A percentile compares a stretch with the other conserved stretches of the same genome.
These are phyloP conservation scores for Talaromyces sp. DNA, from an alignment of 2,329 filamentous ascomycete species.

Conservation along the genomic window DNA sequence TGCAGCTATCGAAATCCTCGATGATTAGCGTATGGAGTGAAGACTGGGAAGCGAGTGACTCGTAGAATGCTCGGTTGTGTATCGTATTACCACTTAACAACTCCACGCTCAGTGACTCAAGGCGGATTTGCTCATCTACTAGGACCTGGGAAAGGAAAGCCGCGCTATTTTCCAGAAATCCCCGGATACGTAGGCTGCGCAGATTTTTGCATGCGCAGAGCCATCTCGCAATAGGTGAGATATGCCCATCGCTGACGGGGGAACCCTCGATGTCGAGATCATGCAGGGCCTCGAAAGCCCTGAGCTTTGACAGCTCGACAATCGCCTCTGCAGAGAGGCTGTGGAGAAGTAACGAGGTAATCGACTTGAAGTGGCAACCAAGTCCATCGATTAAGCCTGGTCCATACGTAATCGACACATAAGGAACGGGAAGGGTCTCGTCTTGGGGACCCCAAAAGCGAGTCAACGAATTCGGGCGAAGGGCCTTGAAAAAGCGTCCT, in stretches of 20 bases:
- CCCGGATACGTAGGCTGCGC: too few species aligned
- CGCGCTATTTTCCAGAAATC: constrained; percentile 47
- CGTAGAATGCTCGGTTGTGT: constrained; percentile 14
- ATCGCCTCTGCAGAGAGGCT: too few species aligned
- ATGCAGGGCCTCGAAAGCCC: too few species aligned
- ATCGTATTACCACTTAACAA: too few species aligned
- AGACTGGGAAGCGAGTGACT: constrained; percentile 21
- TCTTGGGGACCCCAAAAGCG: background rate
- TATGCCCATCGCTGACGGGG: too few species aligned
- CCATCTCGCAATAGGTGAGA: constrained; percentile 50
- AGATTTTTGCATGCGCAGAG: constrained; percentile 50
- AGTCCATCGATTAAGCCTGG: constrained; percentile 51
- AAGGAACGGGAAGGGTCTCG: too few species aligned
- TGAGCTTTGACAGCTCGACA: too few species aligned
- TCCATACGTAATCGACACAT: constrained; percentile 44
- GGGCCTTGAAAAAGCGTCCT: constrained; percentile 52
- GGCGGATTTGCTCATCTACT: constrained; percentile 18
- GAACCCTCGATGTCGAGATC: too few species aligned
- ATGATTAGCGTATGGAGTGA: constrained; percentile 25
- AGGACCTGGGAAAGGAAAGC: constrained; percentile 26
- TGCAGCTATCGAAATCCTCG: too few species aligned
- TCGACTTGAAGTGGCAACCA: constrained; percentile 49
- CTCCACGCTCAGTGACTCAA: constrained; percentile 26
- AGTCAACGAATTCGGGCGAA: constrained; percentile 55
- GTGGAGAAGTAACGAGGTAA: too few species aligned